phyloP scores from a whole-genome alignment of 352 stramenopile species.

The Phytophthora ramorum region DNA sequence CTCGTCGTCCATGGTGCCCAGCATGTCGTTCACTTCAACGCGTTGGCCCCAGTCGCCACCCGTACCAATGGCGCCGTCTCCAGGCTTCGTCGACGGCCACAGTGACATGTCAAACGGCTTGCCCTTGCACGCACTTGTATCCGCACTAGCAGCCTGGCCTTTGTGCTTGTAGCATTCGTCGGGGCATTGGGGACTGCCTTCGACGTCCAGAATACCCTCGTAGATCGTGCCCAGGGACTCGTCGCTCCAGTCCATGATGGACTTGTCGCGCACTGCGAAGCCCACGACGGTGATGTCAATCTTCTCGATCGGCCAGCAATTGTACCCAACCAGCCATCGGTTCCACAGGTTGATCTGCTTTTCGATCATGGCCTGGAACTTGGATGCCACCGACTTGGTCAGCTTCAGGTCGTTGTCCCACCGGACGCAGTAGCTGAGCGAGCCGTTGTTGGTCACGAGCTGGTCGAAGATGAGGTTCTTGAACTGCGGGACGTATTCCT shows the following conservation, averaged over 20 bases:
- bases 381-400: conserved; percentile 6
- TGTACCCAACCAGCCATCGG: conserved; percentile 9
- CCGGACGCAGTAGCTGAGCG: conserved; percentile 25
- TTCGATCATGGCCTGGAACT: conserved; percentile 13
- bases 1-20: conserved; percentile 32
- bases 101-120: conserved; percentile 45
- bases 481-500: conserved; percentile 19
- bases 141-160: conserved; percentile 23
- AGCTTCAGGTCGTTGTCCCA: conserved; percentile 18
- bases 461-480: conserved; percentile 25
- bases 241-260: conserved; percentile 48
- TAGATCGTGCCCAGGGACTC: conserved; percentile 48
- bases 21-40: conserved; percentile 48
- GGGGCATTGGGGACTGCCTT: conserved; percentile 39
- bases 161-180: conserved; percentile 49
- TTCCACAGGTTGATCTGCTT: conserved; percentile 21
- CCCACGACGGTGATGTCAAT: conserved; percentile 46
- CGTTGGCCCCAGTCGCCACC: conserved; percentile 50
- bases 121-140: conserved; percentile 30
- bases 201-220: conserved; percentile 33
- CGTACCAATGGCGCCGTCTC: conserved; percentile 29
- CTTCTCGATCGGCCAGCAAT: conserved; percentile 33
- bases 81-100: conserved; percentile 41
- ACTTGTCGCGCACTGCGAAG: conserved; percentile 38
- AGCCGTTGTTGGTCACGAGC: conserved; percentile 35